Percentiles rank a stretch among this genome's conserved stretches.
phyloP scores from a whole-genome alignment of 768 basidiomycete genomes.

The Pleurotus platypus region DNA sequence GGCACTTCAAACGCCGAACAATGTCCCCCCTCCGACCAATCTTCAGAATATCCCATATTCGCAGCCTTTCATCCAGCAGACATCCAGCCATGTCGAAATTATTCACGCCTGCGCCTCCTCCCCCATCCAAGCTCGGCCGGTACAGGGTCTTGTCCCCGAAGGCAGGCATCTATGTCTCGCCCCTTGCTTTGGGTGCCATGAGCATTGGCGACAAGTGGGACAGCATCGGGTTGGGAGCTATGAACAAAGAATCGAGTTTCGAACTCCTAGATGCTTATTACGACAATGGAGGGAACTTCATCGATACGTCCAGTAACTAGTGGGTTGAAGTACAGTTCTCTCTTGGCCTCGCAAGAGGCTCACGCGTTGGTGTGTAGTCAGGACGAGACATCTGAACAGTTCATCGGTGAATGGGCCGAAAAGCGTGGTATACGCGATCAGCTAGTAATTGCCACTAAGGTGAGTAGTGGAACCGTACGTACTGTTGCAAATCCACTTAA shows the following conservation, averaged over 20 bases:
- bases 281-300: slow-evolving; percentile 38
- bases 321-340: slow-evolving; percentile 11
- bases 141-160: slow-evolving; percentile 36
- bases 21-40: background rate
- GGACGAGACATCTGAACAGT: slow-evolving; percentile 33
- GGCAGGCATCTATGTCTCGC: slow-evolving; percentile 46
- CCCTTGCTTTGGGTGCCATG: slow-evolving; percentile 45
- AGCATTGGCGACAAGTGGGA: slow-evolving; percentile 45
- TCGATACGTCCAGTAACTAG: slow-evolving; percentile 38
- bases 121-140: slow-evolving; percentile 28
- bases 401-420: slow-evolving; percentile 43
- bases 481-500: background rate
- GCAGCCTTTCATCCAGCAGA: background rate
- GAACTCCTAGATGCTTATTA: slow-evolving; percentile 38
- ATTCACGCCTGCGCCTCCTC: slow-evolving; percentile 17
- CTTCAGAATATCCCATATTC: background rate
- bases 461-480: slow-evolving; percentile 9
- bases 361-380: slow-evolving; percentile 18
- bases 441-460: slow-evolving; percentile 33
- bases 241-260: slow-evolving; percentile 33
- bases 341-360: background rate
- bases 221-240: slow-evolving; percentile 20
- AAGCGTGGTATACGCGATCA: slow-evolving; percentile 32
- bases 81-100: background rate
- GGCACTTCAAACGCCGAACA: background rate